These are phyloP conservation scores for Dillenia turbinata DNA, from an alignment of 164 flowering plant species.

Conservation along the genomic window DNA sequence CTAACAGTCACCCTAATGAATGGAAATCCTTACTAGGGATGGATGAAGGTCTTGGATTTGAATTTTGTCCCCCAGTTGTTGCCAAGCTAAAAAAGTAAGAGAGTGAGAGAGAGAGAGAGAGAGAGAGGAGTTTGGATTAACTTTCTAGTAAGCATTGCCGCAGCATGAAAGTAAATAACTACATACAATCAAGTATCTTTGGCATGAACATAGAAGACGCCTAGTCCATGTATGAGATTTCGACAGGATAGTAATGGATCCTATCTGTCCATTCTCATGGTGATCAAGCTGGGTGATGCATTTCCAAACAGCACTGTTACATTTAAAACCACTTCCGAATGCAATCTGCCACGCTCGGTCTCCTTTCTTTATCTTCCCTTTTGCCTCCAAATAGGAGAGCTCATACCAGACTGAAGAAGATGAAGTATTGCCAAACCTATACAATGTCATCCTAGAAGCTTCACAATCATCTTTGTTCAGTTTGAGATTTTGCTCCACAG, in stretches of 20 bases:
- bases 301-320: constrained; percentile 55
- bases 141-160: too few species aligned
- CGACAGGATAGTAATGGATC: constrained; percentile 38
- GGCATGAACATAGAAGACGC: too few species aligned
- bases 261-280: constrained; percentile 32
- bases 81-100: too few species aligned
- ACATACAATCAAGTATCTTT: too few species aligned
- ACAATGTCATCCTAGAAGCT: constrained; percentile 53
- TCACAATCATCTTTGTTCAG: constrained; percentile 36
- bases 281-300: constrained; percentile 31
- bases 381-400: constrained; percentile 47
- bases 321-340: constrained; percentile 15
- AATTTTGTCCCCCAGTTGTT: too few species aligned
- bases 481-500: constrained; percentile 30
- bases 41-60: too few species aligned
- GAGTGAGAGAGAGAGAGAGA: too few species aligned
- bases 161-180: too few species aligned
- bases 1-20: too few species aligned
- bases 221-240: not conserved
- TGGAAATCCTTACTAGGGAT: too few species aligned
- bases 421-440: constrained; percentile 16
- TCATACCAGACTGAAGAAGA: constrained; percentile 55
- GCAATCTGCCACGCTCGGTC: constrained; percentile 44
- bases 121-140: too few species aligned
- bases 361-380: constrained; percentile 43